phyloP scores from a whole-genome alignment of 2,329 filamentous ascomycete genomes.

The Chaetoscypha palmicola region DNA sequence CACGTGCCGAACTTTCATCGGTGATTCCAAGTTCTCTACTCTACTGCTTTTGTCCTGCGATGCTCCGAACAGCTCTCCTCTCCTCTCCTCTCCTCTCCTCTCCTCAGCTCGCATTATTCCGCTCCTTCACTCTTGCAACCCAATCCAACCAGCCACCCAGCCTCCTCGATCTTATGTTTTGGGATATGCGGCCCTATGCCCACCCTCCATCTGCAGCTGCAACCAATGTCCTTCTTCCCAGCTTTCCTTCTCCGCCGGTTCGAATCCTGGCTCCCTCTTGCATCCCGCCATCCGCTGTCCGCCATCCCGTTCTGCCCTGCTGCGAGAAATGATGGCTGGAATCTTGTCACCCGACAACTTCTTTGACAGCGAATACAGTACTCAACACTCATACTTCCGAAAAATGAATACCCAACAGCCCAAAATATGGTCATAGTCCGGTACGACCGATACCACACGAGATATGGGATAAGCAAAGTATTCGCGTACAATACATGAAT shows the following conservation, averaged over 20 bases:
- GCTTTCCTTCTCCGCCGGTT: not conserved
- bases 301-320: not conserved
- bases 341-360: not conserved
- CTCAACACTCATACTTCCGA: too few relatives aligned
- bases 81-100: not conserved
- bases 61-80: too few relatives aligned
- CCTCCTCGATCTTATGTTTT: not conserved
- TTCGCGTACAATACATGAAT: too few relatives aligned
- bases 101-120: not conserved
- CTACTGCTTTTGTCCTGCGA: not conserved
- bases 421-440: not conserved
- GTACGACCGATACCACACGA: not conserved
- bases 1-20: not conserved
- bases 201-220: not conserved
- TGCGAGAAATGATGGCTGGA: not conserved
- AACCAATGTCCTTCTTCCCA: not conserved
- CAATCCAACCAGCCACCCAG: not conserved
- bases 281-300: slow-evolving; percentile 1
- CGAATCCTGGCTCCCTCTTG: not conserved
- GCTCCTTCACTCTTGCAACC: not conserved
- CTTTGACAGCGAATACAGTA: too few relatives aligned
- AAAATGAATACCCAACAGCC: not conserved
- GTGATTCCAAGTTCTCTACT: not conserved
- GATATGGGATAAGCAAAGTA: not conserved
- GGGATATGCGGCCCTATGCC: slow-evolving; percentile 1